Evolutionary conservation across 2,329 filamentous ascomycete species (phyloP), one percentile per base, ranked within the genome.

Genomic region (Alternaria longipes): DNA sequence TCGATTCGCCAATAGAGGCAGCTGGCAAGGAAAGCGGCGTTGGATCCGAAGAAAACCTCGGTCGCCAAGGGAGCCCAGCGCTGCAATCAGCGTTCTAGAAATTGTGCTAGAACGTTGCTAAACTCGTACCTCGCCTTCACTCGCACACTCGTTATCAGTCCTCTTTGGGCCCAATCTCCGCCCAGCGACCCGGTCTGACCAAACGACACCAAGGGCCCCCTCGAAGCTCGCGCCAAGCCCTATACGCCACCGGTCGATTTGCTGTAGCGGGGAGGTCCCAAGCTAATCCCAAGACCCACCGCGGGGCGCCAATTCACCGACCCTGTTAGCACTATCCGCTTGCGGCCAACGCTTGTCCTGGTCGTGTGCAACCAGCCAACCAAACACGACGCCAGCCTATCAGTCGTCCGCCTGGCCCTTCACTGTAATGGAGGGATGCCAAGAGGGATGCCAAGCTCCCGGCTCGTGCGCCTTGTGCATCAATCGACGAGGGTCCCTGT

Each of bases 211-310:
- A 40, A 56, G 44, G 36, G 47, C 45, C 42, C 47, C 36, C 24
- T 30, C 24, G 40, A 20, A n/a, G 56, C 55, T 22, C 46, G 38
- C 40, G 38, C 56, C 49, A 46, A 41, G 57, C 52, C 52, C 52
- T 47, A 86, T 64, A 92, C 88, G 57, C 86, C 84, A 75, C 97
- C 94, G 81, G 60, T 50, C 52, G 61, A 59, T 60, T 54, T 62
- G 59, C 63, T 66, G 36, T 54, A 57, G 54, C 52, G 62, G 64
- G 64, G 68, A 69, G 60, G 63, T 69, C 69, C 68, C 46, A 68
- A 68, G 67, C 56, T 53, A 63, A 40, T 52, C 34, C 60, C 60
- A 63, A 63, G 58, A 56, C 24, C 53, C 50, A 63, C 65, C 57
- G 58, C 58, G 45, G 57, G 38, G 60, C 60, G 65, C 65, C 63